phyloP scores from a whole-genome alignment of 2,329 filamentous ascomycete genomes.

The Cladosporium sp. region DNA sequence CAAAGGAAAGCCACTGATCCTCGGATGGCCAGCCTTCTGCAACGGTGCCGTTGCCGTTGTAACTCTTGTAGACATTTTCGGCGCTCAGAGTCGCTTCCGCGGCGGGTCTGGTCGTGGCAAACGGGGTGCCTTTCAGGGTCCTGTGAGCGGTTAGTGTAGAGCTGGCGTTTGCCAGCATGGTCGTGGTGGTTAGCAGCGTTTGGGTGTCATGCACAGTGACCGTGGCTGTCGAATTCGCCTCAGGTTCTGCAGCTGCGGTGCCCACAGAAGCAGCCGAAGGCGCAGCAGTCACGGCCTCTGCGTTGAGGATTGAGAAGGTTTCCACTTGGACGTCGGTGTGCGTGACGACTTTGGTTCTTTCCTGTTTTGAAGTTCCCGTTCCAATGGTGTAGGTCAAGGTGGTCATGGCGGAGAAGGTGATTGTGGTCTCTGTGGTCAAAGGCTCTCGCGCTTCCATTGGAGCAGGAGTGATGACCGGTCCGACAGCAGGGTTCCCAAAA shows the following conservation, averaged over 20 bases:
- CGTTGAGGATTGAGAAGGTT: constrained; percentile 13
- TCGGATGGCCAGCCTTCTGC: constrained; percentile 25
- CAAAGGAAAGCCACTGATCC: constrained; percentile 23
- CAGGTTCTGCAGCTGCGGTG: background rate
- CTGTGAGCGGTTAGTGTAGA: constrained; percentile 10
- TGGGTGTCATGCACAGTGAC: constrained; percentile 12
- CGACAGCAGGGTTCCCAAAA: constrained; percentile 6
- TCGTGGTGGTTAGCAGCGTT: constrained; percentile 13
- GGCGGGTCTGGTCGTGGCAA: background rate
- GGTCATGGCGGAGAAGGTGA: constrained; percentile 5
- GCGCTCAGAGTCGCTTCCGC: constrained; percentile 1
- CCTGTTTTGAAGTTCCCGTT: constrained; percentile 6
- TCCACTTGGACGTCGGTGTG: constrained; percentile 15
- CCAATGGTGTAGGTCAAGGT: constrained; percentile 14
- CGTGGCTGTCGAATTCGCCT: constrained; percentile 7
- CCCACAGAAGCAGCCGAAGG: constrained; percentile 11
- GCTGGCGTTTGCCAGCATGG: constrained; percentile 12
- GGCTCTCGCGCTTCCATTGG: background rate
- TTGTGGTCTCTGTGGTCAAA: background rate
- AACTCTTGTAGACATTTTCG: constrained; percentile 19
- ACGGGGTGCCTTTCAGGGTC: background rate
- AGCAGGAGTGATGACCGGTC: constrained; percentile 9
- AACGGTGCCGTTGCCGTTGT: constrained; percentile 20
- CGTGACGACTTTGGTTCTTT: constrained; percentile 14
- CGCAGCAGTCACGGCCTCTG: constrained; percentile 8